Base-by-base conservation (phyloP, 768 basidiomycete species). In the Lentinula sp. region DNA sequence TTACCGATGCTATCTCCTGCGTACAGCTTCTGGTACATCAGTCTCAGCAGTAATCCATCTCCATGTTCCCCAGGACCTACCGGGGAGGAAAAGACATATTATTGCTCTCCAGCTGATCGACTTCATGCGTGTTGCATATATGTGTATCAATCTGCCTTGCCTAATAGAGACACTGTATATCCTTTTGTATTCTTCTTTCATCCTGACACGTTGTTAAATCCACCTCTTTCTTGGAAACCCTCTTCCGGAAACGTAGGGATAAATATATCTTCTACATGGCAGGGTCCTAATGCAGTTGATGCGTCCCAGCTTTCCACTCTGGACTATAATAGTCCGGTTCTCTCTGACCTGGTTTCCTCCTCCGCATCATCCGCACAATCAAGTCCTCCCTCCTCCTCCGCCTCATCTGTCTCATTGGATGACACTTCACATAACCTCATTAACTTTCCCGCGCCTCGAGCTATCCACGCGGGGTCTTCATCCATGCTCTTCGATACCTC, bases 1-100 rank as follows among this genome's bases (percentile, higher is more conserved):
- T 77, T 83, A 37, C 82, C 81, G 1, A 70, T 72, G 4, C 73
- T 83, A 12, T 73, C 76, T 36, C 69, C 72, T 4, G 78, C 75
- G 6, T 81, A 77, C 63, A 72, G 74, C 66, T 84, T 81, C 63
- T 82, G 79, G 78, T 81, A 82, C 60, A 81, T 82, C 45, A 80
- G 79, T 54, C 77, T 81, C 73, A 81, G 80, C 68, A 79, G 76
- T 63, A 82, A 82, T 61, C 79, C 81, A 3, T 70, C 77, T 16
- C 78, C 81, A 6, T 78, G 77, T 12, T 68, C 75, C 1, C 78
- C 53, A 20, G 59, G 66, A n/a, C 49, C 60, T 59, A 51, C 65
- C 52, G 57, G 32, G 36, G 62, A 45, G 61, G 71, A 63, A 74
- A 75, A 64, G 13, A 67, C 77, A 2, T 81, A 80, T 65, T 76